Percentiles rank a stretch among this genome's conserved stretches.
These are phyloP conservation scores for Citrus inodora DNA, from an alignment of 345 rosid species.

Conservation along the genomic window DNA sequence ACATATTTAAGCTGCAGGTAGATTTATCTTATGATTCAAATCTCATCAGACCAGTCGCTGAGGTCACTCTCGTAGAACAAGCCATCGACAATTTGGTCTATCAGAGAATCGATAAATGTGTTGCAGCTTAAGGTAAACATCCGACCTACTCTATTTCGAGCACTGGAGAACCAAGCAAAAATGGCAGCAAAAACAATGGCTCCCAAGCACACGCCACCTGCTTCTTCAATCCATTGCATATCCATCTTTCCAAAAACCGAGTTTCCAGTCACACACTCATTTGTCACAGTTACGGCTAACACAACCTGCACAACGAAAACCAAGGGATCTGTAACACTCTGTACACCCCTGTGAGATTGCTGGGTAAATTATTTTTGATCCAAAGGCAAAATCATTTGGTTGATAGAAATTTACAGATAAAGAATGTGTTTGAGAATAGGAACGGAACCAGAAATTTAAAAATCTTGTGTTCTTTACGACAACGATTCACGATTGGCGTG, in stretches of 20 bases:
- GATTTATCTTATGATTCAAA: conserved; percentile 18
- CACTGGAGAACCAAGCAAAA: conserved; percentile 81
- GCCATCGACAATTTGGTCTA: conserved; percentile 88
- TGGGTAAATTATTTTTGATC: no score
- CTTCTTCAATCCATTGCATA: conserved; percentile 63
- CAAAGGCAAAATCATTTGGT: neutral
- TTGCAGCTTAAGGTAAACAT: conserved; percentile 71
- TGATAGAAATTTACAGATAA: neutral
- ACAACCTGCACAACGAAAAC: conserved; percentile 44
- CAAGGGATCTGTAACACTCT: neutral
- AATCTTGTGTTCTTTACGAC: neutral
- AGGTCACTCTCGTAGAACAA: conserved; percentile 67
- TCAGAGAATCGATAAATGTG: conserved; percentile 75
- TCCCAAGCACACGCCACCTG: conserved; percentile 58
- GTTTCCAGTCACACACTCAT: conserved; percentile 76
- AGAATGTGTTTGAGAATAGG: neutral
- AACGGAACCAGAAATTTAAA: no score
- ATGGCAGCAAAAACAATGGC: conserved; percentile 65
- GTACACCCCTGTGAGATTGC: neutral
- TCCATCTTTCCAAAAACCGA: conserved; percentile 80
- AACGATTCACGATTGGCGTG: no score
- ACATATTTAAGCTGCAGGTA: neutral
- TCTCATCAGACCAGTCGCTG: conserved; percentile 69
- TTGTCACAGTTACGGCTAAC: conserved; percentile 69
- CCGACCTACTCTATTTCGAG: conserved; percentile 63